phyloP scores from a whole-genome alignment of 176 grass and related monocot species.

The Neostapfia colusana region DNA sequence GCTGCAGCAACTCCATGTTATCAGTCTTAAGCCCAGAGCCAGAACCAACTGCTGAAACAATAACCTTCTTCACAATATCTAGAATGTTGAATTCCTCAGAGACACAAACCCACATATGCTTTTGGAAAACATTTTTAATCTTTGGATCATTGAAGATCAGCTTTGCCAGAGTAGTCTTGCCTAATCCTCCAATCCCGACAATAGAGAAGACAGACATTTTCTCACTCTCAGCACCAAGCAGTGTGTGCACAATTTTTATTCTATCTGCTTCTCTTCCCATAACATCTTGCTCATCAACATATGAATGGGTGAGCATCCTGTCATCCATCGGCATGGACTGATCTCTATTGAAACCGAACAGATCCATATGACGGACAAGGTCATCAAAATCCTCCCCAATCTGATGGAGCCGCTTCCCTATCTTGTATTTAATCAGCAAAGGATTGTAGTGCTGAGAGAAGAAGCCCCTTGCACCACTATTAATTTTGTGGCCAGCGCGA shows the following conservation, averaged over 20 bases:
- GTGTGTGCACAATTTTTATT: background rate
- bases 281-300: background rate
- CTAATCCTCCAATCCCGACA: conserved; percentile 25
- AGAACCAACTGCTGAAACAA: background rate
- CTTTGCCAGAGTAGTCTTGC: conserved; percentile 19
- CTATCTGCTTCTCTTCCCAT: background rate
- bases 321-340: background rate
- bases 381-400: background rate
- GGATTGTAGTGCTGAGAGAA: conserved; percentile 5
- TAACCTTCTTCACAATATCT: background rate
- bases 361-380: background rate
- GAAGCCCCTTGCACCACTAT: background rate
- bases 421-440: conserved; percentile 7
- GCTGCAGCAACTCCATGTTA: background rate
- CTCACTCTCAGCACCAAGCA: background rate
- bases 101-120: conserved; percentile 22
- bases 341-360: background rate
- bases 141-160: background rate
- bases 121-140: background rate
- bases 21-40: background rate
- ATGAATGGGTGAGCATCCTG: background rate
- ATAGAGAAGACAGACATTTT: background rate
- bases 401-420: conserved; percentile 12
- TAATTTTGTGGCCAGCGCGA: background rate
- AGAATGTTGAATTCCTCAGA: background rate